Base-by-base conservation (phyloP, 2,329 filamentous ascomycete genomes). In the Chaetomium sp. region DNA sequence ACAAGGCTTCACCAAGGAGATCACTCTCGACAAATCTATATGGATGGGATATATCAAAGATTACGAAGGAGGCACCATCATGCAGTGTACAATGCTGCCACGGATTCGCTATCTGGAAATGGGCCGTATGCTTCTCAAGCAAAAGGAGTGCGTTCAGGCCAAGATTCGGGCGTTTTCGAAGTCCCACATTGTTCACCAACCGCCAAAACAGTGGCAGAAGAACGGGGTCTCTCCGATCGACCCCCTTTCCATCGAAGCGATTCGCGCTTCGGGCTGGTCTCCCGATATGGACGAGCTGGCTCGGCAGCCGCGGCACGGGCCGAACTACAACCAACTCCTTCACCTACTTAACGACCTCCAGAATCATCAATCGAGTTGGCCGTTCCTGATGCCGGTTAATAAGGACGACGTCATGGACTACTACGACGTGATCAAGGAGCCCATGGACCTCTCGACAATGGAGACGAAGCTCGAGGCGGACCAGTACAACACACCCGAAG, bases 41-140 rank as follows among this genome's bases (percentile, higher is more conserved):
- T 99, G 94, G 94, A 97, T 97, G 94, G 94, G 94, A 2, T 99
- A 97, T 67, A 99, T 99, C 76, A 99, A 99, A 70, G 94, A 99
- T 70, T 99, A 99, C 70, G 94, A 99, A 72, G 94, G 94, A 56
- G 94, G 94, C 56, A 99, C 94, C 0, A 95, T 99, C 59, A 99
- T 99, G 94, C 94, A 99, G 74, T 99, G 94, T 68, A 90, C 88
- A 52, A 97, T 99, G 94, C 80, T 99, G 19, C 92, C 92, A 6
- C 88, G 88, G 60, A 90, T 97, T 53, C 88, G 94, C 49, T 99
- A 99, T 71, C 85, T 99, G 5, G 92, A 99, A 71, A 84, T 86
- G 67, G 88, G 90, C 3, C 87, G 91, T 60, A 95, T 99, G 90
- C 79, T 99, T 1, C 81, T 96, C 48, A 97, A 99, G 75, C 94